Base-by-base conservation (phyloP, 768 basidiomycete species). In the Tulasnella sp. region DNA sequence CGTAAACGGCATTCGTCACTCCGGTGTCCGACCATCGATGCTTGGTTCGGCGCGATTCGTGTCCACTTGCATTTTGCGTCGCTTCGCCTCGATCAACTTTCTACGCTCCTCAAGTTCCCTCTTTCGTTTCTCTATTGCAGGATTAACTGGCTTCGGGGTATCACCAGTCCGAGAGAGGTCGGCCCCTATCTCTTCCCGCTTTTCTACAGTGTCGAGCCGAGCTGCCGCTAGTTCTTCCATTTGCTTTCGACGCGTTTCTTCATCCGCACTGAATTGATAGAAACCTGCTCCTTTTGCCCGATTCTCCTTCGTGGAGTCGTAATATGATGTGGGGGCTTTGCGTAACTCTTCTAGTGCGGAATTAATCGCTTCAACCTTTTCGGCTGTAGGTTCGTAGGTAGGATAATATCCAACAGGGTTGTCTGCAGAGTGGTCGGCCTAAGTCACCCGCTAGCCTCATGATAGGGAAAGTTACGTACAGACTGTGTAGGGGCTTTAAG, bases 231-330 rank as follows among this genome's bases (percentile, higher is more conserved):
- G 71, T 55, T 85, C 86, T 57, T 87, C 87, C 89, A 93, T 87
- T 67, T 97, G 83, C 49, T 73, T 71, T 61, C 71, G 72, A 40
- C 96, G 75, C 27, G 77, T 79, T 62, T 86, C 85, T 64, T 91
- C 88, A 63, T 96, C 90, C 6, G 32, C 39, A 11, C 89, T 88
- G 69, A 98, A 93, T 66, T 88, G 85, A 68, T 94, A 96, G 70
- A 86, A 89, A 0, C 80, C 92, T 1, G 94, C 93, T 41, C 87
- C 96, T 67, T 83, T 84, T 11, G 85, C 80, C 14, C 96, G 86
- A 17, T 86, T 82, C 69, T 99, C 94, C 49, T 70, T 72, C 0
- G 78, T 75, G 0, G 88, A 78, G 66, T 97, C 87, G 66, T 89
- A 99, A 68, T 96, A 90, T 2, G 75, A 69, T 9, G 77, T 74